Base-by-base conservation (phyloP, 495 filamentous ascomycete genomes). In the Tuber microsphaerosporum region DNA sequence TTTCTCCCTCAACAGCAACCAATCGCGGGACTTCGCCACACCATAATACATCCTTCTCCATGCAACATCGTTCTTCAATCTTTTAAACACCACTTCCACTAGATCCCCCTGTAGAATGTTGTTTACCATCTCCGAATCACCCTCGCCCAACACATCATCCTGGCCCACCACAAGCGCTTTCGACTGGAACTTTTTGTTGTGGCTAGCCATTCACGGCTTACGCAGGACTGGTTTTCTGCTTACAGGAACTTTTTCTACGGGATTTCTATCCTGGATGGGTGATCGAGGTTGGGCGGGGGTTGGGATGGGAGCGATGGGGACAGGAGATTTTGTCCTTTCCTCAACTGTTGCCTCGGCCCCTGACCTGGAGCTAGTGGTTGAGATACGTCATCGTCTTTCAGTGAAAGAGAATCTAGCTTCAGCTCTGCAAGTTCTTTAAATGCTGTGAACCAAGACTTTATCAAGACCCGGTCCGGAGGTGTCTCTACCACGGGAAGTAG, bases 41-140 rank as follows among this genome's bases (percentile, higher is more conserved):
- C 93, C 88, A 81, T 97, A 96, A 73, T 90, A 91, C 95, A 99
- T 99, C 74, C 88, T 91, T 78, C 94, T 91, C 94, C 94, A 99
- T 77, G 86, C 85, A 1, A 98, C 91, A 82, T 98, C 95, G 31
- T 87, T 84, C 73, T 89, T 87, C 16, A 97, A 85, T 45, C 86
- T 87, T n/a, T 90, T 86, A 81, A 96, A 97, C 39, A 90, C 88
- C 71, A 85, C 84, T n/a, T 86, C 78, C 20, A 87, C 85, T 12
- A 90, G 76, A 45, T 86, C 77, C 1, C 76, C 72, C 0, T 87
- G 84, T 7, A 94, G 86, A 69, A 96, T 84, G 76, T 94, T 87
- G 76, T 89, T 86, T 31, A 97, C 85, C 71, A 98, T 88, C 42
- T 85, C 87, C 0, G 93, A 94, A 80, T 97, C 95, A 34, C 93